Conservation (phyloP, 371 early-diverging fungal genomes). For the Mortierella sp. region DNA sequence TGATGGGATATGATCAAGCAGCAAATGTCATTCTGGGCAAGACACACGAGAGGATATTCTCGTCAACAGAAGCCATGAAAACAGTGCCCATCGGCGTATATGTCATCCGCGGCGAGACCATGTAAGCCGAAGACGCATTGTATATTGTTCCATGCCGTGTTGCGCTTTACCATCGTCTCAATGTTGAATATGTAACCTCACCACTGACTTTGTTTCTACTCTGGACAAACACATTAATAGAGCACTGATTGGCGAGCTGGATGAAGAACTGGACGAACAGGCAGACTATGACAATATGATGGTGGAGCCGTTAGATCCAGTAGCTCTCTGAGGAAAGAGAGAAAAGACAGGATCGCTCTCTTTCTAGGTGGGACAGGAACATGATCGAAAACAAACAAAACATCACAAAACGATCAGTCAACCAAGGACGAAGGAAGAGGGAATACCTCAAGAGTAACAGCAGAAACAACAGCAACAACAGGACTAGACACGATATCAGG, state of each 20-base stretch:
- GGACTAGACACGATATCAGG: background rate
- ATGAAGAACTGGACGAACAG: slow-evolving; percentile 47
- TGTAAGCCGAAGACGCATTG: slow-evolving; percentile 21
- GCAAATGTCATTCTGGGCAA: slow-evolving; percentile 47
- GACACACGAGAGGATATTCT: slow-evolving; percentile 55
- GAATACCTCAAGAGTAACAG: background rate
- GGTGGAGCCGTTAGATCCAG: slow-evolving; percentile 48
- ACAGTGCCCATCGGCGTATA: slow-evolving; percentile 56
- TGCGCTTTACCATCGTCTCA: too few species aligned
- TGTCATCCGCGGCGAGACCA: slow-evolving; percentile 53
- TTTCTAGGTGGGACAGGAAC: background rate
- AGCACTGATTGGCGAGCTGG: slow-evolving; percentile 50
- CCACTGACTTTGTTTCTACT: background rate
- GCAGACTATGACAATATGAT: slow-evolving; percentile 46
- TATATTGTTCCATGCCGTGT: background rate
- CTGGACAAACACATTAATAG: slow-evolving; percentile 4
- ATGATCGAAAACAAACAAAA: background rate
- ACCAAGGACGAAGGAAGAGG: background rate
- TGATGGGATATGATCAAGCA: slow-evolving; percentile 51
- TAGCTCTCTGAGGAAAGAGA: slow-evolving; percentile 24
- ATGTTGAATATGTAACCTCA: background rate
- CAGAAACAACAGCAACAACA: background rate
- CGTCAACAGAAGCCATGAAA: slow-evolving; percentile 46
- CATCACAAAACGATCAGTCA: background rate
- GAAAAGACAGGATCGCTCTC: background rate